phyloP scores from a whole-genome alignment of 2,329 filamentous ascomycete species.

The Rosellinia necatrix region DNA sequence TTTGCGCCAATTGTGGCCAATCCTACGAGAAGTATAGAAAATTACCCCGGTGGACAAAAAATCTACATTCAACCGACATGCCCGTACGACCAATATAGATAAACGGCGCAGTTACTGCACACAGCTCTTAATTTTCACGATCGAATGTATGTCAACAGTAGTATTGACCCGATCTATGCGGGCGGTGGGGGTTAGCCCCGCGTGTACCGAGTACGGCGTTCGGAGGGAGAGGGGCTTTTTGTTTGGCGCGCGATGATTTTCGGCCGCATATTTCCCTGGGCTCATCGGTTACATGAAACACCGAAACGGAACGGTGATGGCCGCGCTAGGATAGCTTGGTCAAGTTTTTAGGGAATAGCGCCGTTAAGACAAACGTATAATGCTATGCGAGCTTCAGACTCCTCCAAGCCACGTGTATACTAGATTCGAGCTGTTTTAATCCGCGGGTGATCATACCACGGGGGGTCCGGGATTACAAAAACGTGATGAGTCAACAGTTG shows the following conservation, averaged over 20 bases:
- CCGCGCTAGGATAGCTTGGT: neutral
- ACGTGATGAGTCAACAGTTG: neutral
- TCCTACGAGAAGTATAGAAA: conserved; percentile 86
- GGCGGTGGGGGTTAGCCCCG: neutral
- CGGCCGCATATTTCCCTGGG: neutral
- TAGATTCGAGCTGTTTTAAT: conserved; percentile 12
- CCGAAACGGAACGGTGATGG: neutral
- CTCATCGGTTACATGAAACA: conserved; percentile 19
- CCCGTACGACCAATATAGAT: conserved; percentile 26
- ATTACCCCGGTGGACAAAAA: conserved; percentile 76
- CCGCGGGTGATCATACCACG: neutral
- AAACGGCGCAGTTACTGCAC: neutral
- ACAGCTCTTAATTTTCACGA: too few relatives aligned
- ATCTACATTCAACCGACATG: conserved; percentile 59
- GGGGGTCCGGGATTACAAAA: neutral
- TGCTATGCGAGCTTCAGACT: neutral
- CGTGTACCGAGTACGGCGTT: conserved; percentile 24
- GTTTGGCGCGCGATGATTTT: neutral
- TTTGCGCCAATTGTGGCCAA: conserved; percentile 93
- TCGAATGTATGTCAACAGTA: too few relatives aligned
- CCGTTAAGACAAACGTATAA: conserved; percentile 9
- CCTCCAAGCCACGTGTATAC: conserved; percentile 19
- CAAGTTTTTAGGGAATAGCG: neutral
- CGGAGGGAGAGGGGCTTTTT: neutral
- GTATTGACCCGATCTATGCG: neutral